Evolutionary conservation across 345 rosid species (phyloP), one percentile per base, ranked within the genome.

Genomic region (Linum lewisii): DNA sequence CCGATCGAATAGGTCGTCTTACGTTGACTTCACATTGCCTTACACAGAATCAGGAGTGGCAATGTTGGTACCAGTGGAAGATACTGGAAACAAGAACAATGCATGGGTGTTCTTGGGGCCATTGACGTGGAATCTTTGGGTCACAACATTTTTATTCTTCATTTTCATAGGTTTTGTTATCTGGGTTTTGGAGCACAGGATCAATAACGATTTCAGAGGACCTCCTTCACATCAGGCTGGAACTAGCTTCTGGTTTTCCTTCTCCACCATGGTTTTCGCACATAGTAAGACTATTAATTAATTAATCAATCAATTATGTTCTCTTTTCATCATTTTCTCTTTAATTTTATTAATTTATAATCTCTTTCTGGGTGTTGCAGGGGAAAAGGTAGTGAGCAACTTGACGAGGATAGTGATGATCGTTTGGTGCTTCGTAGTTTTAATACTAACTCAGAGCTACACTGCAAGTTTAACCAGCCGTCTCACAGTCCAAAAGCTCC

Each of bases 11-110:
- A 11, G 47, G 47, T 42, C 47, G 5, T 7, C 9, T 1, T 11
- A 4, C 0, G 47, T 42, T 6, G 47, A 42, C 47, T 42, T 42
- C 47, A 6, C 54, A 19, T n/a, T 19, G 23, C 54, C 54, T 11
- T 51, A 51, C 54, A 51, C 54, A 19, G 54, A 51, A 51, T 51
- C 54, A 19, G 54, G 54, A 19, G 21, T 51, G 54, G 15, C 54
- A 16, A 51, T 51, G 54, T 7, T 51, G 23, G 54, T 51, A 1
- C 54, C 54, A 7, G 54, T 51, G 14, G 19, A 9, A 9, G 2
- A 16, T 4, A 19, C 7, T 0, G 18, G 47, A 16, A 42, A 16
- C 47, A 42, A 42, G 47, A 42, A n/a, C n/a, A n/a, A 42, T 42
- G 47, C 47, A 16, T 42, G 47, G 47, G 15, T 16, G 47, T 42